Base-by-base conservation (phyloP, 345 rosid genomes). In the Eucalyptus caleyi region DNA sequence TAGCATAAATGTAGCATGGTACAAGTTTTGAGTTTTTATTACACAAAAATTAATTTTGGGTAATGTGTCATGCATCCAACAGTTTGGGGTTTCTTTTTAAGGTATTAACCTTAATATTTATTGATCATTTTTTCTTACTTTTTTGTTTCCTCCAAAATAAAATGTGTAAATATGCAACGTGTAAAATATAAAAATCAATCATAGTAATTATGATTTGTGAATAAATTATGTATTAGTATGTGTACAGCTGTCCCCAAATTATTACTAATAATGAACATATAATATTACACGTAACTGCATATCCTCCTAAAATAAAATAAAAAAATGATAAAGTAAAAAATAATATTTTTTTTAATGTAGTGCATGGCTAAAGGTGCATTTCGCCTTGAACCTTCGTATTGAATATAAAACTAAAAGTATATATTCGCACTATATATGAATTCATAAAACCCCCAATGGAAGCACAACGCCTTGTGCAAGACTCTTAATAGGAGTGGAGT, bases 61-160 rank as follows among this genome's bases (percentile, higher is more conserved):
- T 65, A n/a, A 32, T 32, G 19, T 67, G 21, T 7, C 3, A 0
- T 16, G 5, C 34, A 30, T n/a, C 10, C 8, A 27, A 1, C 3
- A 9, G 4, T 30, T 30, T 5, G 19, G 19, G 67, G 21, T 53
- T 56, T 54, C 21, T 18, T 65, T 65, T 65, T 1, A 27, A 9
- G 4, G 8, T 62, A n/a, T n/a, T 16, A n/a, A 18, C 34, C 4
- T 4, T 65, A n/a, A 30, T 13, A 30, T 3, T 14, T 3, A 62
- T 14, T 3, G 1, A 30, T 30, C 16, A 14, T 30, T 65, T 30
- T 30, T 65, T 65, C 19, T 65, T 65, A 30, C 2, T 7, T 30
- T 30, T 65, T 65, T 30, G 19, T 65, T 65, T 65, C 19, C 37
- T 65, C 3, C 34, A 30, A 65, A 65, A 30, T 65, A 30, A 67